A percentile compares a stretch with the other conserved stretches of the same genome.
phyloP scores from a whole-genome alignment of 2,329 filamentous ascomycete species.

The Pseudogymnoascus sp. region DNA sequence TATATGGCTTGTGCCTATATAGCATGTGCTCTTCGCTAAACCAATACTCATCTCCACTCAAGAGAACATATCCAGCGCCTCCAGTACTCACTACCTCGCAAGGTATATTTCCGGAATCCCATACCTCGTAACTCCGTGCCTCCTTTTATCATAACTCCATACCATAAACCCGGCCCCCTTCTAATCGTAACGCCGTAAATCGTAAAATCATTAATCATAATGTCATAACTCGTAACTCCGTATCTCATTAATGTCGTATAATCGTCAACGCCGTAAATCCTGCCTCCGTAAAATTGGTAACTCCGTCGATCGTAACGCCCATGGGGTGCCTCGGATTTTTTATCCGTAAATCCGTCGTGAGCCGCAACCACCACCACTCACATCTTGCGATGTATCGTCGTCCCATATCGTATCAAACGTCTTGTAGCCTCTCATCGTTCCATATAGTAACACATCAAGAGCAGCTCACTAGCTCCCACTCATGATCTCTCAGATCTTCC shows the following conservation, averaged over 20 bases:
- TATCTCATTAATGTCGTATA: conserved; percentile 13
- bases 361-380: conserved; percentile 8
- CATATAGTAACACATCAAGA: conserved; percentile 6
- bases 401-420: conserved; percentile 9
- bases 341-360: conserved; percentile 6
- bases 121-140: background rate
- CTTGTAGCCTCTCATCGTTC: background rate
- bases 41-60: background rate
- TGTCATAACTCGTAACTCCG: conserved; percentile 10
- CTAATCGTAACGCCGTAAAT: conserved; percentile 2
- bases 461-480: background rate
- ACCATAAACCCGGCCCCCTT: background rate
- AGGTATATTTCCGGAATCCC: background rate
- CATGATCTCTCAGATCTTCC: conserved; percentile 13
- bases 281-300: background rate
- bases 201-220: conserved; percentile 9
- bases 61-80: background rate
- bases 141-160: background rate
- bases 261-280: conserved; percentile 2
- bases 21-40: background rate
- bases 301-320: conserved; percentile 15
- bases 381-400: conserved; percentile 10
- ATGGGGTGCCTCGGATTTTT: conserved; percentile 1
- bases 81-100: background rate
- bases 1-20: background rate